These are phyloP conservation scores for Chlamydomonas sphaeroides DNA, from an alignment of 139 green algal species.

Conservation along the genomic window DNA sequence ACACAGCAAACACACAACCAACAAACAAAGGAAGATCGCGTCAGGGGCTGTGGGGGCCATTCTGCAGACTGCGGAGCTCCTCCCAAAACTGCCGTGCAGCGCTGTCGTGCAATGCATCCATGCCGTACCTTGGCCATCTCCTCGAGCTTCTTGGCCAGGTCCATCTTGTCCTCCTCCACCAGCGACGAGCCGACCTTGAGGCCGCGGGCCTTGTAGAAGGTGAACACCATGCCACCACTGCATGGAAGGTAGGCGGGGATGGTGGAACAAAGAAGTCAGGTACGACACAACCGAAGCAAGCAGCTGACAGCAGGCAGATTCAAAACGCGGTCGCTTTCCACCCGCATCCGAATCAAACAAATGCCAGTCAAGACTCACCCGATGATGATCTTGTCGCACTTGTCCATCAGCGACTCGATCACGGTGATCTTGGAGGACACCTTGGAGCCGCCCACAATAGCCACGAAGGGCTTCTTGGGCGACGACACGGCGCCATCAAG, in stretches of 20 bases:
- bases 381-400: constrained; percentile 96
- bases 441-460: constrained; percentile 99
- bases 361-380: constrained; percentile 65
- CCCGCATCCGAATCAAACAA: too few relatives aligned
- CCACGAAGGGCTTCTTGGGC: constrained; percentile 95
- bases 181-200: constrained; percentile 88
- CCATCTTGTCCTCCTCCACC: constrained; percentile 99
- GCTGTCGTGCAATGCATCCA: too few relatives aligned
- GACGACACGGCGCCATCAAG: constrained; percentile 84
- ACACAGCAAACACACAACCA: neutral
- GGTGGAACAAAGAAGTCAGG: too few relatives aligned
- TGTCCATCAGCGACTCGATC: constrained; percentile 95
- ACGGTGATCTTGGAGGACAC: constrained; percentile 99
- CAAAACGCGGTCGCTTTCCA: too few relatives aligned
- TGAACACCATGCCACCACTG: constrained; percentile 98
- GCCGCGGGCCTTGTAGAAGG: constrained; percentile 98
- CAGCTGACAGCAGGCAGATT: too few relatives aligned
- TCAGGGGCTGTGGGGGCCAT: too few relatives aligned
- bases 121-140: constrained; percentile 85
- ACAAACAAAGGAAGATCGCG: too few relatives aligned
- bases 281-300: too few relatives aligned
- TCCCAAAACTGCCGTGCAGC: too few relatives aligned
- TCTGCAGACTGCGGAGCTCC: too few relatives aligned
- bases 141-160: constrained; percentile 94
- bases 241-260: too few relatives aligned